phyloP scores from a whole-genome alignment of 1,139 yeast genomes.

The Petasospora rhodanensis region DNA sequence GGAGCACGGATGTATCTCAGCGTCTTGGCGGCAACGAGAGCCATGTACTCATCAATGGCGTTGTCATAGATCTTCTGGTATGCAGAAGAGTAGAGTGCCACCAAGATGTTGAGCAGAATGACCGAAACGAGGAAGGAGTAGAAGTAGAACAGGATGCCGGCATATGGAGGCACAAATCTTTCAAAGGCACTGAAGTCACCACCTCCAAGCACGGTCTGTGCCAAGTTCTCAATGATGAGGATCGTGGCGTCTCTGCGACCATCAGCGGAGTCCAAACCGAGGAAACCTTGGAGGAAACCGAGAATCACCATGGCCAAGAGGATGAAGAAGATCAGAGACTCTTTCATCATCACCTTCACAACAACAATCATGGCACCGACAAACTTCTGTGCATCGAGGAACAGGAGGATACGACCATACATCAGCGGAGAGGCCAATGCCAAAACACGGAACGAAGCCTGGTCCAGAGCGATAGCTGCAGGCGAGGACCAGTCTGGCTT shows the following conservation, averaged over 20 bases:
- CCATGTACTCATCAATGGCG: conserved; percentile 81
- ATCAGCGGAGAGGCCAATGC: conserved; percentile 84
- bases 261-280: conserved; percentile 84
- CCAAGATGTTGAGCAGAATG: conserved; percentile 70
- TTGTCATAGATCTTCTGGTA: conserved; percentile 77
- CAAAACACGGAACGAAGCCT: conserved; percentile 63
- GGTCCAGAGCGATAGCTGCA: conserved; percentile 40
- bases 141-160: conserved; percentile 67
- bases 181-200: conserved; percentile 70
- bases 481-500: conserved; percentile 28
- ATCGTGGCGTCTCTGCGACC: conserved; percentile 74
- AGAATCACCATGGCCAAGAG: conserved; percentile 63
- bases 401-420: conserved; percentile 77
- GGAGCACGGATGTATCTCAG: conserved; percentile 84
- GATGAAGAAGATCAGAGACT: conserved; percentile 74
- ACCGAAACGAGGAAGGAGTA: conserved; percentile 74
- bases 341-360: conserved; percentile 81
- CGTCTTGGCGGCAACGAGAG: conserved; percentile 80
- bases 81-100: conserved; percentile 83
- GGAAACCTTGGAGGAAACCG: conserved; percentile 83
- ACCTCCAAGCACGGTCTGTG: conserved; percentile 67
- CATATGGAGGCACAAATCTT: conserved; percentile 79
- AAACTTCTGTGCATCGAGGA: conserved; percentile 73
- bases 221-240: conserved; percentile 58
- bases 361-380: conserved; percentile 90